Evolutionary conservation across 257 asterid genomes (phyloP).

Genomic region (Nicotiana tomentosiformis): DNA sequence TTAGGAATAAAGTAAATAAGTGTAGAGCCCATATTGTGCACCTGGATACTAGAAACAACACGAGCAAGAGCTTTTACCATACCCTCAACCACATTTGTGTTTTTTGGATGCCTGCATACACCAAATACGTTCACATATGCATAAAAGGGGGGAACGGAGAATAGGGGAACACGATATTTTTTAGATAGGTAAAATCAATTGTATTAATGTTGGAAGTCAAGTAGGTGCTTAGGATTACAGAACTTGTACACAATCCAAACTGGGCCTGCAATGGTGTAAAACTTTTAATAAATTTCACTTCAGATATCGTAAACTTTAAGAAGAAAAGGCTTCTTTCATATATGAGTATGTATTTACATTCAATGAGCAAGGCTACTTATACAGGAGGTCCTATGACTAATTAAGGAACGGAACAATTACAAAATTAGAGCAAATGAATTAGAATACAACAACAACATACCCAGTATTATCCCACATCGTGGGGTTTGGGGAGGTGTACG

Average conservation of each 20-base stretch:
- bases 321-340: no score
- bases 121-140: not conserved
- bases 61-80: constrained; percentile 96
- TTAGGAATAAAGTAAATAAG: constrained; percentile 4
- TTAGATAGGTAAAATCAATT: not conserved
- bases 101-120: constrained; percentile 74
- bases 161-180: not conserved
- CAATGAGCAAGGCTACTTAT: no score
- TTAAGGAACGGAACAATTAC: no score
- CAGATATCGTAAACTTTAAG: not conserved
- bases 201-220: not conserved
- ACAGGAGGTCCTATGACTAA: no score
- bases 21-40: constrained; percentile 18
- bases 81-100: constrained; percentile 88
- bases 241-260: not conserved
- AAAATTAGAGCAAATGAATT: no score
- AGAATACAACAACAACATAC: no score
- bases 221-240: not conserved
- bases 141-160: not conserved
- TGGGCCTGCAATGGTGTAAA: not conserved
- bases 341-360: no score
- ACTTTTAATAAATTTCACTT: not conserved
- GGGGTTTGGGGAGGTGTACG: no score
- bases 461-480: no score
- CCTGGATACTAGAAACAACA: constrained; percentile 88